A percentile compares a stretch with the other conserved stretches of the same genome.
Evolutionary conservation across 2,329 filamentous ascomycete species (phyloP).

Genomic region (Aspergillus quadrilineatus): DNA sequence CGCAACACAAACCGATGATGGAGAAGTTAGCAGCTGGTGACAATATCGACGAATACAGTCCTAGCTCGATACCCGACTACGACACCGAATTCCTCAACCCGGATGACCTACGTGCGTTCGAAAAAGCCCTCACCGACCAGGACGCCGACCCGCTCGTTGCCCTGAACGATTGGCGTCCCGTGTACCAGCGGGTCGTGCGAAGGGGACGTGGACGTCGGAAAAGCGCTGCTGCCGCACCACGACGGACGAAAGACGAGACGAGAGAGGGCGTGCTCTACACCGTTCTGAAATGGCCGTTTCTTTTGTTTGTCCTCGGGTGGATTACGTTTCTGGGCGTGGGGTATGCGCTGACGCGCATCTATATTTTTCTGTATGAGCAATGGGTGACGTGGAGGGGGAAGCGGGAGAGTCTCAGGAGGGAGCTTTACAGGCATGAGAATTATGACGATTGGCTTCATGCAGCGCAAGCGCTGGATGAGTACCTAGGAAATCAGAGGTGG

Average conservation of each 20-base stretch:
- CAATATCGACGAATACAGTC: slow-evolving; percentile 58
- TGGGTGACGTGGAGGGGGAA: slow-evolving; percentile 84
- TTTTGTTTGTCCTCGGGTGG: slow-evolving; percentile 78
- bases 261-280: slow-evolving; percentile 89
- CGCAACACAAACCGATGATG: slow-evolving; percentile 16
- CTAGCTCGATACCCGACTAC: slow-evolving; percentile 71
- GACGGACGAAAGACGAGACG: slow-evolving; percentile 80
- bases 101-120: slow-evolving; percentile 74
- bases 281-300: slow-evolving; percentile 86
- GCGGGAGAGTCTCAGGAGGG: slow-evolving; percentile 67
- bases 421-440: slow-evolving; percentile 67
- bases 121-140: slow-evolving; percentile 76
- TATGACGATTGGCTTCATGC: slow-evolving; percentile 83
- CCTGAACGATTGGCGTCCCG: slow-evolving; percentile 92
- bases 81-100: slow-evolving; percentile 73
- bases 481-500: slow-evolving; percentile 67
- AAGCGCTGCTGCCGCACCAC: slow-evolving; percentile 37
- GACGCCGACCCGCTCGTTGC: slow-evolving; percentile 78
- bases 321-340: slow-evolving; percentile 68
- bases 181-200: slow-evolving; percentile 66
- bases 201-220: slow-evolving; percentile 27
- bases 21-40: slow-evolving; percentile 39
- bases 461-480: slow-evolving; percentile 74
- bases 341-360: slow-evolving; percentile 80
- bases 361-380: slow-evolving; percentile 91